Conservation (phyloP, 2,329 filamentous ascomycete genomes). For the Aspergillus brunneoviolaceus region DNA sequence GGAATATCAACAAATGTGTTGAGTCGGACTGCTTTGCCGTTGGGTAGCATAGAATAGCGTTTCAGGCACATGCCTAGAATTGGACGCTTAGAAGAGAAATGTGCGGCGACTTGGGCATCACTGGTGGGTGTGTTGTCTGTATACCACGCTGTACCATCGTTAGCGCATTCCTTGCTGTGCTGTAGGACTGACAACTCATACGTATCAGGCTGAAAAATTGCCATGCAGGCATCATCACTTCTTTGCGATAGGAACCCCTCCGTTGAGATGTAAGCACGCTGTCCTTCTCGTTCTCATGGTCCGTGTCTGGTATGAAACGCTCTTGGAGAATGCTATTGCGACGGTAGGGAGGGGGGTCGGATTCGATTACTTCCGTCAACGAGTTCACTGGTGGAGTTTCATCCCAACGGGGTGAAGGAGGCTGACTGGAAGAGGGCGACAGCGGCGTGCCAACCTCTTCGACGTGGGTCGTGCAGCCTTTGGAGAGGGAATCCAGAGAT, state of each 20-base stretch:
- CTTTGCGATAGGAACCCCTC: conserved; percentile 60
- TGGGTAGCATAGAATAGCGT: conserved; percentile 73
- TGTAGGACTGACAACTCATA: conserved; percentile 49
- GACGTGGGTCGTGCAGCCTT: conserved; percentile 40
- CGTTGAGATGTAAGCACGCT: conserved; percentile 32
- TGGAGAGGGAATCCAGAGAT: conserved; percentile 38
- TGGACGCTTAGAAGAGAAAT: conserved; percentile 78
- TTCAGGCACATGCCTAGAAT: conserved; percentile 92
- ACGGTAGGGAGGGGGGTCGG: conserved; percentile 28
- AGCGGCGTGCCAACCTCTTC: conserved; percentile 46
- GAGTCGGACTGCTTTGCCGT: conserved; percentile 68
- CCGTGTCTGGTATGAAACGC: conserved; percentile 42
- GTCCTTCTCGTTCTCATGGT: conserved; percentile 43
- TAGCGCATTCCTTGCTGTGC: conserved; percentile 24
- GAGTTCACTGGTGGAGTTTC: conserved; percentile 28
- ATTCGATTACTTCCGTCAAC: conserved; percentile 25
- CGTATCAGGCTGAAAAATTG: conserved; percentile 94
- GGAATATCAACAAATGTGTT: conserved; percentile 91
- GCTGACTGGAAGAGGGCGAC: conserved; percentile 32
- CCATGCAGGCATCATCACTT: conserved; percentile 94
- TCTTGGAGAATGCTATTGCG: conserved; percentile 46
- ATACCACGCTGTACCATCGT: conserved; percentile 70
- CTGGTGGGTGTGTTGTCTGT: conserved; percentile 63
- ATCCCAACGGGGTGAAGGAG: conserved; percentile 22
- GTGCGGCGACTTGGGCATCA: conserved; percentile 80